phyloP scores from a whole-genome alignment of 441 rosid species.

The Eruca vesicaria region DNA sequence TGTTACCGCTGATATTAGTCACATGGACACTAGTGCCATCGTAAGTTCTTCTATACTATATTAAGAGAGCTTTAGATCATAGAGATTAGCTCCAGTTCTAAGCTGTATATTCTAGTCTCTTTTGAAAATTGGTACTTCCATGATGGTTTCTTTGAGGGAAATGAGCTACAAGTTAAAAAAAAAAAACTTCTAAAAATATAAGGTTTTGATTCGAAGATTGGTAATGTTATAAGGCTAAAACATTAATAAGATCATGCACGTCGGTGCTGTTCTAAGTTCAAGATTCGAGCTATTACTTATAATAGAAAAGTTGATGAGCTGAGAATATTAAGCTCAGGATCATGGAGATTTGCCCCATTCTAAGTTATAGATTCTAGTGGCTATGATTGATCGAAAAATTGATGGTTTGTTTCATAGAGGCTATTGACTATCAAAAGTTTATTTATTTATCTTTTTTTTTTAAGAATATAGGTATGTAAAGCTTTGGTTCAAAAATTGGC shows the following conservation, averaged over 20 bases:
- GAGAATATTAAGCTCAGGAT: not conserved
- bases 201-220: not conserved
- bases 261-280: too few relatives aligned
- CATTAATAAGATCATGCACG: too few relatives aligned
- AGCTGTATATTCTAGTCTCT: too few relatives aligned
- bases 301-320: not conserved
- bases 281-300: not conserved
- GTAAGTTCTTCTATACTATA: not conserved
- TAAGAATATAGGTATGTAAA: not conserved
- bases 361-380: not conserved
- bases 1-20: not conserved
- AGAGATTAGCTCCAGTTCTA: too few relatives aligned
- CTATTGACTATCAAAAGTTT: not conserved
- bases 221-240: not conserved
- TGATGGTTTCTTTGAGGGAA: too few relatives aligned
- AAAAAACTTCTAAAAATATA: too few relatives aligned
- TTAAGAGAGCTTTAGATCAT: too few relatives aligned
- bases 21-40: not conserved
- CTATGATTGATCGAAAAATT: not conserved
- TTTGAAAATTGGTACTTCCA: too few relatives aligned
- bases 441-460: too few relatives aligned
- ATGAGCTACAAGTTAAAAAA: not conserved
- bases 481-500: not conserved
- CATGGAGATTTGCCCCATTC: not conserved
- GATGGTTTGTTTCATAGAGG: not conserved